Evolutionary conservation across 768 basidiomycete genomes (phyloP).

Genomic region (Lentinula edodes): DNA sequence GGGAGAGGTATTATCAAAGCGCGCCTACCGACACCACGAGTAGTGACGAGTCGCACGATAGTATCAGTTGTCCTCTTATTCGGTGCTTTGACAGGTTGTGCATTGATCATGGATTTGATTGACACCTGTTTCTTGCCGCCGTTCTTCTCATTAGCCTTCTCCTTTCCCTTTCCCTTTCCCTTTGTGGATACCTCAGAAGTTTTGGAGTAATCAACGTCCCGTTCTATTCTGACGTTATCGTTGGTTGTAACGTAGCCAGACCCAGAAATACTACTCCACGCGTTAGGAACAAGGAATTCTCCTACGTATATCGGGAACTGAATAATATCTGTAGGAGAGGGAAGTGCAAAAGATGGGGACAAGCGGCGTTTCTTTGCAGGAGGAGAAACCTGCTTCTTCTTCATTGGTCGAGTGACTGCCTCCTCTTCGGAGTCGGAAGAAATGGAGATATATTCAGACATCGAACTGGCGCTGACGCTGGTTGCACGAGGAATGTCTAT

Average conservation of each 20-base stretch:
- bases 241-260: constrained; percentile 61
- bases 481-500: constrained; percentile 28
- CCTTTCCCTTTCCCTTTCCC: constrained; percentile 34
- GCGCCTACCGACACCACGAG: constrained; percentile 56
- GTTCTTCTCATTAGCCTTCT: constrained; percentile 22
- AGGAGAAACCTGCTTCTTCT: constrained; percentile 14
- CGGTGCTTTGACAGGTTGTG: constrained; percentile 40
- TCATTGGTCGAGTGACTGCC: constrained; percentile 11
- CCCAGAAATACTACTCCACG: constrained; percentile 76
- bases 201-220: constrained; percentile 35
- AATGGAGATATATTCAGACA: constrained; percentile 20
- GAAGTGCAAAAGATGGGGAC: constrained; percentile 20
- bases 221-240: constrained; percentile 55
- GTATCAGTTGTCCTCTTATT: constrained; percentile 48
- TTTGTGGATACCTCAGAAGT: constrained; percentile 20
- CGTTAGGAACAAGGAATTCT: constrained; percentile 62
- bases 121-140: constrained; percentile 60
- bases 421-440: constrained; percentile 12
- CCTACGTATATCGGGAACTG: constrained; percentile 46
- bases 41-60: constrained; percentile 64
- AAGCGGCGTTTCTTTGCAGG: constrained; percentile 52
- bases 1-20: background rate
- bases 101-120: constrained; percentile 60
- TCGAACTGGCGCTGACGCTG: constrained; percentile 30
- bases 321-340: constrained; percentile 20